Evolutionary conservation across 306 rosid genomes (phyloP), one percentile per base, ranked within the genome.

Genomic region (Citrullus amarus): DNA sequence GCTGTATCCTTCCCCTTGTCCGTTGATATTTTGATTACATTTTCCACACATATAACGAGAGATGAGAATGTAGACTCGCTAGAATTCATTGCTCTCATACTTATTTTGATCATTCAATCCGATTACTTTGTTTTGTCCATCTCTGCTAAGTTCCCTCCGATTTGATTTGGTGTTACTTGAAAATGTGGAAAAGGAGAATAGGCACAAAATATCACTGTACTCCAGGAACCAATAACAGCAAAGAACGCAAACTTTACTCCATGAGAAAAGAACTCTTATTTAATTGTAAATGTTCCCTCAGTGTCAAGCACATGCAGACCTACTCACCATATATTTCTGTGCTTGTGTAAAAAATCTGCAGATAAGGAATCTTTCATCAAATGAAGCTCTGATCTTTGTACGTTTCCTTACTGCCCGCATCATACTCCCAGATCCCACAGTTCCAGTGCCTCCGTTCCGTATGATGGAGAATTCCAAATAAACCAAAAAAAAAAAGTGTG

Each of bases 281-380:
- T 72, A 14, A 72, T 72, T 50, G 44, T 50, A 28, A 50, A 50
- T 50, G 77, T 50, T 72, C 59, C 77, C 60, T 72, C 57, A 5
- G n/a, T 28, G 60, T 50, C 77, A 28, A 14, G 77, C 77, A 72
- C 77, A 14, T 70, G 76, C 39, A 22, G 76, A 70, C 76, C 44
- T 28, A 25, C 57, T 22, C 13, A 48, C 18, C 60, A 72, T 48
- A 25, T 30, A 72, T 72, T 72, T 72, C 44, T 72, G 77, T 72
- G 59, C 58, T 17, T 71, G 76, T 48, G 39, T 71, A 71, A 71
- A 48, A 39, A 48, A 48, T 71, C 77, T 71, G 77, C 57, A 72
- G 59, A 72, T 50, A 15, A 72, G 59, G 77, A 28, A 48, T 72
- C 59, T 72, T 50, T 72, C 77, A 28, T 46, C 77, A 22, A 71